phyloP scores from a whole-genome alignment of 306 rosid species.

The Cucumis sativus region DNA sequence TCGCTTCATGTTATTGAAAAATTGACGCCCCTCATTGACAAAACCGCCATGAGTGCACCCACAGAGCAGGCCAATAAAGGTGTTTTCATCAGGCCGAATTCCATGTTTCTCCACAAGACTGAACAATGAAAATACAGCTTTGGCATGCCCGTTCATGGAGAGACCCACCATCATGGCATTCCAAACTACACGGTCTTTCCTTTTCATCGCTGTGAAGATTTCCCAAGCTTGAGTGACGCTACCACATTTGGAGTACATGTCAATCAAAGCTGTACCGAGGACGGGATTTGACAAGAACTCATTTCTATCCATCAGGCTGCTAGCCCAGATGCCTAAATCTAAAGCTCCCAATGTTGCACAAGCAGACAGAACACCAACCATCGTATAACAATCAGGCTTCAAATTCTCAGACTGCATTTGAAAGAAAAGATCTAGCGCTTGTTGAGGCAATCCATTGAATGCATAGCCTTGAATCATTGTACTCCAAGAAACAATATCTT shows the following conservation, averaged over 20 bases:
- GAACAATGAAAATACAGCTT: slow-evolving; percentile 46
- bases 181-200: slow-evolving; percentile 46
- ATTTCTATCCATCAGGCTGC: slow-evolving; percentile 29
- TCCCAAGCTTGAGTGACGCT: slow-evolving; percentile 38
- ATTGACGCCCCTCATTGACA: slow-evolving; percentile 48
- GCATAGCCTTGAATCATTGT: slow-evolving; percentile 1
- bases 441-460: neutral
- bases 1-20: slow-evolving; percentile 34
- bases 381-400: slow-evolving; percentile 49
- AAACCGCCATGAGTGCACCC: slow-evolving; percentile 70
- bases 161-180: slow-evolving; percentile 56
- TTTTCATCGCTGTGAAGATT: slow-evolving; percentile 40
- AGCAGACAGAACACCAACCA: slow-evolving; percentile 35
- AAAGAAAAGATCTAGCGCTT: neutral
- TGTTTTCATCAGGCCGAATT: slow-evolving; percentile 42
- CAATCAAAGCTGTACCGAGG: slow-evolving; percentile 59
- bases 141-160: slow-evolving; percentile 52
- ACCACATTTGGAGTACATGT: slow-evolving; percentile 70
- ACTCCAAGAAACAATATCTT: slow-evolving; percentile 5
- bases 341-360: slow-evolving; percentile 6
- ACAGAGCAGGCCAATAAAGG: slow-evolving; percentile 57
- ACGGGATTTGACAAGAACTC: slow-evolving; percentile 45
- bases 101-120: slow-evolving; percentile 52
- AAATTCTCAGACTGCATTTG: slow-evolving; percentile 42
- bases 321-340: slow-evolving; percentile 10